Conservation (phyloP, 108 stramenopile genomes). For the Discostella stelligeroides region DNA sequence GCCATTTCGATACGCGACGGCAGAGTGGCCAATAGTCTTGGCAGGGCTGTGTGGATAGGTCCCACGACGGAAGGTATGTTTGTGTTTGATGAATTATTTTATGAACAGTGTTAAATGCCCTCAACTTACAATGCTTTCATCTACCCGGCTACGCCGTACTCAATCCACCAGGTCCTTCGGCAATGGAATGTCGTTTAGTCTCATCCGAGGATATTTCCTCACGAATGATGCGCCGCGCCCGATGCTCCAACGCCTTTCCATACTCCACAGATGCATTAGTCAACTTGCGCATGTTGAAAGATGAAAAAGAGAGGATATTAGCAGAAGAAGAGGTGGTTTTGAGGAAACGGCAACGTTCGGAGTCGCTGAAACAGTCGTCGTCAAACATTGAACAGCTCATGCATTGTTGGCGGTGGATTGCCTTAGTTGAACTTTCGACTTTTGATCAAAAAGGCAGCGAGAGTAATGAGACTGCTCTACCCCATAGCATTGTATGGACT, state of each 20-base stretch:
- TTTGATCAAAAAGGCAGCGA: slow-evolving; percentile 42
- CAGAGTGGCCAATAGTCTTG: slow-evolving; percentile 59
- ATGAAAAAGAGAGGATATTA: slow-evolving; percentile 45
- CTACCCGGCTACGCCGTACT: too few species aligned
- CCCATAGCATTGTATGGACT: slow-evolving; percentile 26
- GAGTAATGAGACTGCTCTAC: slow-evolving; percentile 20
- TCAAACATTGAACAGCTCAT: slow-evolving; percentile 49
- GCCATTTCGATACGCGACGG: slow-evolving; percentile 79
- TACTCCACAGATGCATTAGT: slow-evolving; percentile 67
- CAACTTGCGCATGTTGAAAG: slow-evolving; percentile 63
- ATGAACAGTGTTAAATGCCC: too few species aligned
- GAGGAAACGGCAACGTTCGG: background rate
- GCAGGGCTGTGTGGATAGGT: slow-evolving; percentile 57
- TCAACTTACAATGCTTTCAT: too few species aligned
- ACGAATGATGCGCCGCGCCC: slow-evolving; percentile 76
- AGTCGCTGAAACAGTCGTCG: background rate
- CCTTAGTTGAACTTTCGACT: slow-evolving; percentile 66
- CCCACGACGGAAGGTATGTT: too few species aligned
- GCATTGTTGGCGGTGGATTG: slow-evolving; percentile 82
- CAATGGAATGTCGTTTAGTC: slow-evolving; percentile 41
- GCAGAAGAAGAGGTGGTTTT: slow-evolving; percentile 16
- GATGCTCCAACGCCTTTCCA: slow-evolving; percentile 45
- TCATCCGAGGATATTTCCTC: slow-evolving; percentile 69
- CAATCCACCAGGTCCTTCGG: slow-evolving; percentile 42
- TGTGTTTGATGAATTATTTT: too few species aligned